Evolutionary conservation across 1,139 yeast species (phyloP).

Genomic region (Pichia sp.): DNA sequence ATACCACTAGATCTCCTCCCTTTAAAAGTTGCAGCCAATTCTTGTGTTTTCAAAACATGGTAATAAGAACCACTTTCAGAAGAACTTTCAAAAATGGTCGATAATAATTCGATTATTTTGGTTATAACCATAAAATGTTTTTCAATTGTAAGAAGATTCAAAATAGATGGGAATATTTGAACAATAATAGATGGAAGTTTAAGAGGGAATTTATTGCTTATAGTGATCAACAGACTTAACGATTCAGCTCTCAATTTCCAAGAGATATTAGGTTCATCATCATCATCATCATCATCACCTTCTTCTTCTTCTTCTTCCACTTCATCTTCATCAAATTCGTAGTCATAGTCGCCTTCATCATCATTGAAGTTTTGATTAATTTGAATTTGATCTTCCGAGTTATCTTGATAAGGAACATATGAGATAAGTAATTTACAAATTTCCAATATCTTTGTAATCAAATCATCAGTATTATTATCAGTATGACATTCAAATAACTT

Average conservation of each 20-base stretch:
- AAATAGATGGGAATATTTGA: conserved; percentile 22
- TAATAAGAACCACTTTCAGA: conserved; percentile 26
- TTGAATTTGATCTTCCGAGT: conserved; percentile 32
- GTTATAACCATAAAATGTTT: conserved; percentile 35
- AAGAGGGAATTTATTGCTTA: conserved; percentile 34
- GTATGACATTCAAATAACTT: conserved; percentile 27
- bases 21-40: conserved; percentile 17
- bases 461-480: conserved; percentile 24
- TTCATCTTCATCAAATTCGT: conserved; percentile 36
- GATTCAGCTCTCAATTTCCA: conserved; percentile 52
- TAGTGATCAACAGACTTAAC: conserved; percentile 1
- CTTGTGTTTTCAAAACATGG: conserved; percentile 20
- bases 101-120: conserved; percentile 33
- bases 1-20: conserved; percentile 25
- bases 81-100: conserved; percentile 27
- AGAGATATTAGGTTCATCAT: conserved; percentile 37
- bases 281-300: conserved; percentile 34
- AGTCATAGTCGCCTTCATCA: conserved; percentile 38
- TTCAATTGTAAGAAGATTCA: conserved; percentile 32
- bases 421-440: conserved; percentile 35
- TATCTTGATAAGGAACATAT: conserved; percentile 52
- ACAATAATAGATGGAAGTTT: conserved; percentile 24
- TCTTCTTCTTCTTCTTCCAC: too few relatives aligned
- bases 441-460: conserved; percentile 29
- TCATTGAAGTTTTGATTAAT: conserved; percentile 38